Percentiles rank a stretch among this genome's conserved stretches.
Conservation (phyloP, 2,329 filamentous ascomycete species). For the Pyrenochaeta sp. region DNA sequence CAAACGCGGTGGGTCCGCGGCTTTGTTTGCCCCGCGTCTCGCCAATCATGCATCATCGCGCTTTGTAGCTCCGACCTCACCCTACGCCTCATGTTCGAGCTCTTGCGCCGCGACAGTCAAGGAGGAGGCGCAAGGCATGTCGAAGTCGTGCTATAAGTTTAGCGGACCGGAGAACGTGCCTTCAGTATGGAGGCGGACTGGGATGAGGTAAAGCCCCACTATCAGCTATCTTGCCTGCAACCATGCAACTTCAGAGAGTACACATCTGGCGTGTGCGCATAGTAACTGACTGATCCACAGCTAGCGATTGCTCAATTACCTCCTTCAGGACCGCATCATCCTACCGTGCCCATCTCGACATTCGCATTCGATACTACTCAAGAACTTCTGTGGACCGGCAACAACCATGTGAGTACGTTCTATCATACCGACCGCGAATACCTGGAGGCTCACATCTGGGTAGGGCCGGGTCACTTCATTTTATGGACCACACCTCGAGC, state of each 20-base stretch:
- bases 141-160: slow-evolving; percentile 20
- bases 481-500: slow-evolving; percentile 82
- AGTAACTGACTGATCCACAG: slow-evolving; percentile 55
- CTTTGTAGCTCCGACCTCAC: slow-evolving; percentile 32
- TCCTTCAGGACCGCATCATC: slow-evolving; percentile 71
- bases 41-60: slow-evolving; percentile 22
- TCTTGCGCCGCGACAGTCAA: slow-evolving; percentile 28
- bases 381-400: slow-evolving; percentile 92
- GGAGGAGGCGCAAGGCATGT: slow-evolving; percentile 38
- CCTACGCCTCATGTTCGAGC: slow-evolving; percentile 22
- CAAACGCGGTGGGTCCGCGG: neutral
- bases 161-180: slow-evolving; percentile 32
- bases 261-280: slow-evolving; percentile 3
- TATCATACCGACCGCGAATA: neutral
- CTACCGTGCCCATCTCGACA: slow-evolving; percentile 76
- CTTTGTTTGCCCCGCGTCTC: slow-evolving; percentile 19
- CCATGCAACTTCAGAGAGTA: neutral
- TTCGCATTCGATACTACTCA: slow-evolving; percentile 89
- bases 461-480: slow-evolving; percentile 91
- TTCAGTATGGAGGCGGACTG: slow-evolving; percentile 61
- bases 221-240: neutral
- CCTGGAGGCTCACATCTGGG: slow-evolving; percentile 15
- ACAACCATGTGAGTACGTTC: slow-evolving; percentile 75
- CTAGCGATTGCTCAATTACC: slow-evolving; percentile 84
- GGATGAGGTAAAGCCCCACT: slow-evolving; percentile 54